These are phyloP conservation scores for Plasmopara halstedii DNA, from an alignment of 352 stramenopile species.

Conservation along the genomic window DNA sequence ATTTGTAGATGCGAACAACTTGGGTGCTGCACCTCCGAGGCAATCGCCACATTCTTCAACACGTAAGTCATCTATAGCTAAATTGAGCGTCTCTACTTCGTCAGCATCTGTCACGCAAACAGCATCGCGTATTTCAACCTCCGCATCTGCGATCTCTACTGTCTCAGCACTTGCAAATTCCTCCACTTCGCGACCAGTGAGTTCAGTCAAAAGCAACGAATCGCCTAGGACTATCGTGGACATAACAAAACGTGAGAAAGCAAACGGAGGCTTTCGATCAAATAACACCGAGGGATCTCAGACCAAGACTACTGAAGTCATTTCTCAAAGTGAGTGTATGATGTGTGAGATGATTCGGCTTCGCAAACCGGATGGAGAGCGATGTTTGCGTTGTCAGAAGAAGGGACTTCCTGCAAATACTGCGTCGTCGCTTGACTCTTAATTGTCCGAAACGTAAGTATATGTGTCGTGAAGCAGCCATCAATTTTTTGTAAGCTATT, in stretches of 20 bases:
- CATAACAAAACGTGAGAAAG: background rate
- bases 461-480: background rate
- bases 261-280: background rate
- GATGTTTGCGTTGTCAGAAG: constrained; percentile 32
- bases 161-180: no score
- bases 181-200: background rate
- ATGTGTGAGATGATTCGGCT: constrained; percentile 42
- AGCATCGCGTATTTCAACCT: no score
- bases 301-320: constrained; percentile 2
- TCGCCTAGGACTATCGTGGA: background rate
- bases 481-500: background rate
- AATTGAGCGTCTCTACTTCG: no score
- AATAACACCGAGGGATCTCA: constrained; percentile 2
- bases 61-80: no score
- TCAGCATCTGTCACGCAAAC: no score
- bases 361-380: constrained; percentile 28
- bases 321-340: constrained; percentile 21
- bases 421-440: constrained; percentile 3
- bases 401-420: constrained; percentile 7
- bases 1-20: no score
- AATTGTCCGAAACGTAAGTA: background rate
- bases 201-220: background rate
- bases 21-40: no score
- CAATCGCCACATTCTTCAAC: no score
- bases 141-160: no score